Evolutionary conservation across 352 stramenopile species (phyloP), one percentile per base, ranked within the genome.

Genomic region (Phytophthora sp.): DNA sequence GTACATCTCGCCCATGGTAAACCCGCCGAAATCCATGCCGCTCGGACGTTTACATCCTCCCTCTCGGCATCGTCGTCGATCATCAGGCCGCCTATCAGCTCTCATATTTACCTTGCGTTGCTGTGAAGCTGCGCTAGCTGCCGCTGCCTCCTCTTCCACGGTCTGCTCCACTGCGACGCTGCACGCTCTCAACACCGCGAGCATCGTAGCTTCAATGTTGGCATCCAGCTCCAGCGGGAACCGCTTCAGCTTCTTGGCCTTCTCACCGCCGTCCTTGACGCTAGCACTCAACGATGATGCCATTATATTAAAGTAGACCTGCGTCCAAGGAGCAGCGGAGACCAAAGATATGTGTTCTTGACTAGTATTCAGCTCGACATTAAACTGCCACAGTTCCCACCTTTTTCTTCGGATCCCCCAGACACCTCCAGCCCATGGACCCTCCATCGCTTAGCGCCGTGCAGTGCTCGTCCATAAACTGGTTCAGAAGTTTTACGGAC

Each of bases 401-500:
- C 62, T 74, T 73, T 29, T 68, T 41, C 12, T 23, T 49, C 27
- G 65, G 45, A 49, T 35, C 15, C n/a, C 44, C 44, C 4, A 56
- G 33, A 2, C 58, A 23, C 7, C 59, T 61, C 58, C 53, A 65
- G 26, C 20, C 35, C 18, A 52, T 54, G 4, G 55, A 71, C 2
- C 57, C 49, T 30, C 23, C 59, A 23, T 33, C 35, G 1, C 38
- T 20, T 52, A 63, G 55, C 26, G 71, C 26, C 36, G 57, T 56
- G 26, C 79, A 72, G 31, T 74, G 74, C 18, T 84, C 79, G 59
- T 90, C 82, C 52, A 89, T 88, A 51, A 83, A 90, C 61, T 89
- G 79, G 66, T 90, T 90, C 41, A 90, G 70, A 39, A 89, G 70
- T 69, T 90, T 79, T 16, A 90, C 80, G 5, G 82, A 90, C 23